Base-by-base conservation (phyloP, 257 asterid species). In the Primulina tabacum region DNA sequence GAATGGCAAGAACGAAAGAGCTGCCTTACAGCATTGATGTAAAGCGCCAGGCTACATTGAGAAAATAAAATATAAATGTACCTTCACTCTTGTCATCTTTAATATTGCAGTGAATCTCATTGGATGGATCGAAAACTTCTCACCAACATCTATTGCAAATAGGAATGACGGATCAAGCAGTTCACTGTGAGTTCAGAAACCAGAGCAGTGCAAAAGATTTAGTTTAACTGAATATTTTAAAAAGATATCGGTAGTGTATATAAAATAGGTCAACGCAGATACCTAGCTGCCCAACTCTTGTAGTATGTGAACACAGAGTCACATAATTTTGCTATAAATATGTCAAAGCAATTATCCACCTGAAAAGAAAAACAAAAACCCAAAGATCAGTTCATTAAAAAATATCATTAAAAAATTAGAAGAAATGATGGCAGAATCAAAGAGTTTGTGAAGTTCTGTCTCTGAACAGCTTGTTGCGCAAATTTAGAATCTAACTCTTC, bases 281-380 rank as follows among this genome's bases (percentile, higher is more conserved):
- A 93, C 97, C 99, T 89, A 55, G 99, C 97, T 58, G 97, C 99
- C 96, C 97, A 91, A 79, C 96, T 86, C 80, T 94, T 94, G 85
- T 90, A 88, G 86, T 94, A 87, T 21, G 96, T 89, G 88, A 89
- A 94, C 70, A 91, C 75, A 72, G 84, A 60, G 65, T 91, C 97
- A 53, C 97, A 85, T 73, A 94, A 77, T 86, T 89, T 94, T 60
- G 85, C 80, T 69, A 91, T 89, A 82, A 94, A 94, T 75, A 94
- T 81, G 83, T 94, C 97, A 80, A 94, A 91, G 79, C 97, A 91
- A 81, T 82, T 94, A 80, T 94, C 99, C 82, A 89, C 97, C 99
- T 93, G 88, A 68, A 76, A 79, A 76, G 62, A 65, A 50, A 61
- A 57, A 35, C 47, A 70, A 38, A 70, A 21, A 4, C 58, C 55